Evolutionary conservation across 768 basidiomycete genomes (phyloP).

Genomic region (Tricholoma matsutake): DNA sequence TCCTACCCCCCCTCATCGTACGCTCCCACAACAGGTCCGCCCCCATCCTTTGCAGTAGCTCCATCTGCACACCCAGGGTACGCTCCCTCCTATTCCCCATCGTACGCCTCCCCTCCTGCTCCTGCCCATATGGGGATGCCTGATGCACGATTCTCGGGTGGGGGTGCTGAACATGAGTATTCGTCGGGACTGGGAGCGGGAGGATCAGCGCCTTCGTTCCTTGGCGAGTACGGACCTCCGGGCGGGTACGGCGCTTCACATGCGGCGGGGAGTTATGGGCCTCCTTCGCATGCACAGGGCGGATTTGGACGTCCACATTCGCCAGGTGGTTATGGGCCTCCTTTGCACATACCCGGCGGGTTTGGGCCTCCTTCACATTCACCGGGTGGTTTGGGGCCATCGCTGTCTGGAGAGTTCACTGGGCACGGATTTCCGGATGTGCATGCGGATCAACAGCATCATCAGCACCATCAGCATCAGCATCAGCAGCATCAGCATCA

Average conservation of each 20-base stretch:
- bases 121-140: not conserved
- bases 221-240: conserved; percentile 19
- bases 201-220: conserved; percentile 15
- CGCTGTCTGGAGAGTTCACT: conserved; percentile 12
- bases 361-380: conserved; percentile 17
- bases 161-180: not conserved
- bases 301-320: conserved; percentile 10
- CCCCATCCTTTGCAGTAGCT: conserved; percentile 17
- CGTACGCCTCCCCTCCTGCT: conserved; percentile 20
- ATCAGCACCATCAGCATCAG: conserved; percentile 11
- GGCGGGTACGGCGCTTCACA: conserved; percentile 13
- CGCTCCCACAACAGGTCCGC: conserved; percentile 17
- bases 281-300: conserved; percentile 12
- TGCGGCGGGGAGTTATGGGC: conserved; percentile 18
- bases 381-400: conserved; percentile 8
- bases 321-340: conserved; percentile 17
- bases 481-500: conserved; percentile 8
- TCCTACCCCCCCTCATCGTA: conserved; percentile 25
- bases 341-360: conserved; percentile 12
- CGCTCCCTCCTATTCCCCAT: conserved; percentile 32
- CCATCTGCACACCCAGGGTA: conserved; percentile 26
- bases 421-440: conserved; percentile 38
- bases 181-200: conserved; percentile 8
- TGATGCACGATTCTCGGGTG: not conserved
- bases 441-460: conserved; percentile 17